phyloP scores from a whole-genome alignment of 345 rosid genomes.

The Eutrema japonicum region DNA sequence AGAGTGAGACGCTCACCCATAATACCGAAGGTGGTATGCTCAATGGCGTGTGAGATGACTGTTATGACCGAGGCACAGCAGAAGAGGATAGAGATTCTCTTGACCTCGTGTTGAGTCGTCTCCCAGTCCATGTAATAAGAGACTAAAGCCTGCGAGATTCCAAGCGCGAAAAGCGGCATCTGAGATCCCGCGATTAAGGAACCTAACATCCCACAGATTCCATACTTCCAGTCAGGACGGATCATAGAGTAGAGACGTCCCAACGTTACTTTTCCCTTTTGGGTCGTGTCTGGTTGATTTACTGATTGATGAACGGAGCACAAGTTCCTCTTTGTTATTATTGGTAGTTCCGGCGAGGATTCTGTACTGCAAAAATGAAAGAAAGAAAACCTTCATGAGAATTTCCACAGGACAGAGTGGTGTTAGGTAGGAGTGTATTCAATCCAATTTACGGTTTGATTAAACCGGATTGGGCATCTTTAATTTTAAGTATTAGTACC shows the following conservation, averaged over 20 bases:
- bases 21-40: conserved; percentile 77
- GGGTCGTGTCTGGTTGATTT: conserved; percentile 49
- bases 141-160: conserved; percentile 90
- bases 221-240: conserved; percentile 88
- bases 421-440: neutral
- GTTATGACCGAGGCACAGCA: conserved; percentile 67
- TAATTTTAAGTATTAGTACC: conserved; percentile 48
- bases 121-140: conserved; percentile 97
- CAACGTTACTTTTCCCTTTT: conserved; percentile 52
- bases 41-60: conserved; percentile 61
- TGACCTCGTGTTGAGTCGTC: conserved; percentile 71
- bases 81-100: conserved; percentile 72
- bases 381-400: neutral
- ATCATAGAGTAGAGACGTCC: conserved; percentile 77
- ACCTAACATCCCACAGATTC: conserved; percentile 61
- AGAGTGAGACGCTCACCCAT: conserved; percentile 95
- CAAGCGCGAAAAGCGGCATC: conserved; percentile 97
- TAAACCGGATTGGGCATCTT: neutral
- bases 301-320: conserved; percentile 62
- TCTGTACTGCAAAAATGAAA: conserved; percentile 17
- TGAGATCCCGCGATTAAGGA: conserved; percentile 75
- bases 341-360: conserved; percentile 37
- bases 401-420: neutral
- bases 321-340: conserved; percentile 54
- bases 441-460: neutral